Percentiles rank a stretch among this genome's conserved stretches.
These are phyloP conservation scores for Paramecium sexaurelia DNA, from an alignment of 73 alveolate species.

Conservation along the genomic window DNA sequence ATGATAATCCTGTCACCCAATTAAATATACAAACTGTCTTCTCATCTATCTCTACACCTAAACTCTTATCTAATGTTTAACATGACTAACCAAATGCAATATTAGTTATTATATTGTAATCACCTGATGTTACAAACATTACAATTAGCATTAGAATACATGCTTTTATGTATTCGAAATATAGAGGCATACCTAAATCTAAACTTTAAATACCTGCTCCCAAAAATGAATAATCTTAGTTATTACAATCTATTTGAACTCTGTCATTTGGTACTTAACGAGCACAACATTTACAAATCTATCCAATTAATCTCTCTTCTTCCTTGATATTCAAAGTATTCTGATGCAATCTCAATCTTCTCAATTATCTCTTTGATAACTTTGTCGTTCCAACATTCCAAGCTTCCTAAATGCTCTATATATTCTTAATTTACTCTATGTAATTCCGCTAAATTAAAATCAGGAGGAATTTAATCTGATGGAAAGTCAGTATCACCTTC, in stretches of 20 bases:
- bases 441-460: not conserved
- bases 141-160: slow-evolving; percentile 27
- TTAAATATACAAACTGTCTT: not conserved
- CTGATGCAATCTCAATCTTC: not conserved
- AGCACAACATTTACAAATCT: slow-evolving; percentile 52
- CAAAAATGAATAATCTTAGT: not conserved
- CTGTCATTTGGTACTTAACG: slow-evolving; percentile 23
- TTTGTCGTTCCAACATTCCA: slow-evolving; percentile 48
- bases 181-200: slow-evolving; percentile 19
- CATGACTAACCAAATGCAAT: not conserved
- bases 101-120: slow-evolving; percentile 31
- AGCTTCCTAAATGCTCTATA: slow-evolving; percentile 19
- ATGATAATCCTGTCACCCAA: slow-evolving; percentile 40
- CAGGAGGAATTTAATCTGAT: slow-evolving; percentile 35
- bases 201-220: slow-evolving; percentile 16
- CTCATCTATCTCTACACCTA: not conserved
- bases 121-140: slow-evolving; percentile 54
- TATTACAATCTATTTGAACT: not conserved
- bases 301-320: slow-evolving; percentile 14
- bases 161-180: slow-evolving; percentile 31
- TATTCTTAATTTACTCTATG: slow-evolving; percentile 5
- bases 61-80: not conserved
- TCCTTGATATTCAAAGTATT: not conserved
- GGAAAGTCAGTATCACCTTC: not conserved
- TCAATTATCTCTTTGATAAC: not conserved